Evolutionary conservation across 345 rosid species (phyloP).

Genomic region (Lumnitzera littorea): DNA sequence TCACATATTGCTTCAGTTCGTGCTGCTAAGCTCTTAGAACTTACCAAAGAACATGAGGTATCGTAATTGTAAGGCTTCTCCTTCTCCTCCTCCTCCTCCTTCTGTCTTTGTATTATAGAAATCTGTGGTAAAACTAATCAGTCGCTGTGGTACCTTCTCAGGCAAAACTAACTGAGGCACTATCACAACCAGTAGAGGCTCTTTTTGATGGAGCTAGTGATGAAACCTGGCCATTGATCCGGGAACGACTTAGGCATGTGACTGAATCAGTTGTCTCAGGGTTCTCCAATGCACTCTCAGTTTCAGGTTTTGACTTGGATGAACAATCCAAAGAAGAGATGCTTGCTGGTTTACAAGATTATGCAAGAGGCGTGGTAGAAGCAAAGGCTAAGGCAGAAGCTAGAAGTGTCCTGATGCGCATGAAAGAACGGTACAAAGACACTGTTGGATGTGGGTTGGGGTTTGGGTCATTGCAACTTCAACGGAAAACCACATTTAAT

Average conservation of each 20-base stretch:
- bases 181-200: conserved; percentile 86
- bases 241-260: conserved; percentile 59
- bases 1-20: conserved; percentile 77
- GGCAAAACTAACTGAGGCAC: conserved; percentile 65
- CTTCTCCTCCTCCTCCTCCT: too few relatives aligned
- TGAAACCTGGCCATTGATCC: conserved; percentile 88
- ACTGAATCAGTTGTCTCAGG: conserved; percentile 63
- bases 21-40: conserved; percentile 71
- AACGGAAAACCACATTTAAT: too few relatives aligned
- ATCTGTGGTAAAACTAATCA: neutral
- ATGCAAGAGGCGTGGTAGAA: conserved; percentile 76
- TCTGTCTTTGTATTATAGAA: neutral
- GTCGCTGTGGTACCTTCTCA: conserved; percentile 27
- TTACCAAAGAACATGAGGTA: conserved; percentile 76
- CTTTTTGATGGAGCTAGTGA: conserved; percentile 83
- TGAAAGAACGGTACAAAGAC: conserved; percentile 75
- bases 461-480: conserved; percentile 6
- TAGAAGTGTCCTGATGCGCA: conserved; percentile 70
- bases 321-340: conserved; percentile 49
- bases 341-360: conserved; percentile 46
- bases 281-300: conserved; percentile 51
- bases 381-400: conserved; percentile 89
- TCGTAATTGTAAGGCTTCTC: conserved; percentile 3
- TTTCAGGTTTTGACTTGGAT: conserved; percentile 78
- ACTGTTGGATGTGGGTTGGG: too few relatives aligned